These are phyloP conservation scores for Trichaptum fuscoviolaceum DNA, from an alignment of 768 basidiomycete species.

Conservation along the genomic window DNA sequence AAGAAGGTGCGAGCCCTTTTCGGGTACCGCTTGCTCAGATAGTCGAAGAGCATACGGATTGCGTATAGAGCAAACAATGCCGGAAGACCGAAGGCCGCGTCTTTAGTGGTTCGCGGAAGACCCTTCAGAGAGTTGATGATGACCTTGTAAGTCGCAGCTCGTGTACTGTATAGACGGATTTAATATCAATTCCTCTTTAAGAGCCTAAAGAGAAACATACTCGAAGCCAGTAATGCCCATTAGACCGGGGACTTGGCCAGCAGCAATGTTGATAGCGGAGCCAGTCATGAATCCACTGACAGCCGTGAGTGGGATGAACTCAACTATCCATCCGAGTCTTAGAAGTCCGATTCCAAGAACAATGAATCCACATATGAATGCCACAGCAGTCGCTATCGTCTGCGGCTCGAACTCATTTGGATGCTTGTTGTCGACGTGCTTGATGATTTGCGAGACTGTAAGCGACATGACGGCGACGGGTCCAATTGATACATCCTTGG, in stretches of 20 bases:
- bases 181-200: background rate
- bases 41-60: slow-evolving; percentile 55
- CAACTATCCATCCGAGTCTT: slow-evolving; percentile 89
- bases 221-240: slow-evolving; percentile 85
- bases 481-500: slow-evolving; percentile 98
- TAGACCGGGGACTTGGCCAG: slow-evolving; percentile 83
- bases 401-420: slow-evolving; percentile 58
- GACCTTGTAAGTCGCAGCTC: slow-evolving; percentile 78
- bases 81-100: slow-evolving; percentile 87
- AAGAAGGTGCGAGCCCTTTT: slow-evolving; percentile 64
- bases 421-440: slow-evolving; percentile 47
- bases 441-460: slow-evolving; percentile 76
- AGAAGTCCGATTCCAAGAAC: slow-evolving; percentile 86
- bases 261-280: slow-evolving; percentile 88
- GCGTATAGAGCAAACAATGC: slow-evolving; percentile 66
- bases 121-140: slow-evolving; percentile 92
- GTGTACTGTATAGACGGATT: slow-evolving; percentile 49
- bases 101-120: slow-evolving; percentile 60
- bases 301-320: slow-evolving; percentile 86
- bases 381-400: slow-evolving; percentile 77
- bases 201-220: slow-evolving; percentile 36
- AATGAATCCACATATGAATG: slow-evolving; percentile 88
- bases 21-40: slow-evolving; percentile 54
- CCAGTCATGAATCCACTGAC: slow-evolving; percentile 96
- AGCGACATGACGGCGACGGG: slow-evolving; percentile 99